phyloP scores from a whole-genome alignment of 495 filamentous ascomycete species.

The Aspergillus olivimuriae region DNA sequence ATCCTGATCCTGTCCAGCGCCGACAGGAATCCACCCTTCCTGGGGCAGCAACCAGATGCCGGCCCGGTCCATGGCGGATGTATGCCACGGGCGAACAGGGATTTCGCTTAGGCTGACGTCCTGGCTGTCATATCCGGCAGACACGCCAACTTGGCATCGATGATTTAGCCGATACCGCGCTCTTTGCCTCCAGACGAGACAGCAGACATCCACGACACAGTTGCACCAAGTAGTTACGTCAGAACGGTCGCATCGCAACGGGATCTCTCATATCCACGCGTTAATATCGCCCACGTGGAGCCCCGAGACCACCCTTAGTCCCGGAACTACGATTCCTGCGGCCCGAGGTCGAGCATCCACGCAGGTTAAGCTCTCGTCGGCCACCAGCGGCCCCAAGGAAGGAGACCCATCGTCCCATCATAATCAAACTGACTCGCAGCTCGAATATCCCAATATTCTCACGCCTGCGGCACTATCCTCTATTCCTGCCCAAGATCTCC shows the following conservation, averaged over 20 bases:
- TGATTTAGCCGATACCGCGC: neutral
- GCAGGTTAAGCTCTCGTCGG: neutral
- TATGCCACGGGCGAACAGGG: constrained; percentile 15
- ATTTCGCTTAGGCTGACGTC: neutral
- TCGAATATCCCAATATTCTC: neutral
- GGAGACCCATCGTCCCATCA: constrained; percentile 6
- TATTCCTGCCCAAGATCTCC: too few species aligned
- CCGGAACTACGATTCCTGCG: neutral
- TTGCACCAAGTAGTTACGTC: too few species aligned
- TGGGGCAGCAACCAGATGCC: constrained; percentile 6
- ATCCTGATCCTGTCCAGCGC: neutral
- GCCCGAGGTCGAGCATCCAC: constrained; percentile 2
- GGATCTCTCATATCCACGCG: neutral
- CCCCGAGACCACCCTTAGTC: neutral
- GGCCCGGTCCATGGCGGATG: constrained; percentile 17
- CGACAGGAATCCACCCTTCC: constrained; percentile 1
- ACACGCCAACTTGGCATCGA: neutral
- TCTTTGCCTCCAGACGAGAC: neutral
- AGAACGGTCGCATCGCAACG: too few species aligned
- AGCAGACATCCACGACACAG: too few species aligned
- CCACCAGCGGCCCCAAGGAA: too few species aligned
- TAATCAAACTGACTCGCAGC: constrained; percentile 13
- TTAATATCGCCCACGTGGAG: neutral
- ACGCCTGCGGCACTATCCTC: neutral
- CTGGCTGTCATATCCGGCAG: neutral